phyloP scores from a whole-genome alignment of 2,329 filamentous ascomycete genomes.

The Colletotrichum trifolii region DNA sequence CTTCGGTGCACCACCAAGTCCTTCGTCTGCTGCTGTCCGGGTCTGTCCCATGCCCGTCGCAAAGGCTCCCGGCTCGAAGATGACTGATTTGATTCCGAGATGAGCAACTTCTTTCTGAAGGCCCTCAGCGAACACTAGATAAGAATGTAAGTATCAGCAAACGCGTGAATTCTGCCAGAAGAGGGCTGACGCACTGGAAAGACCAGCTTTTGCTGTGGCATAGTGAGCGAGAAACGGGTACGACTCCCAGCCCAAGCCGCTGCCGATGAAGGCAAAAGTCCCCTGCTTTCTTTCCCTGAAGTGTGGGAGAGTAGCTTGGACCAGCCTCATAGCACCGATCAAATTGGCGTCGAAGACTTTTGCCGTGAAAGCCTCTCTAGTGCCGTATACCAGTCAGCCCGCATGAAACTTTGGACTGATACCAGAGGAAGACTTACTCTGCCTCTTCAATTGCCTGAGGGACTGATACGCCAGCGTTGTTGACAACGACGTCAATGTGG shows the following conservation, averaged over 20 bases:
- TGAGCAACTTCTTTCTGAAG: constrained; percentile 5
- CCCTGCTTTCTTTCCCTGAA: constrained; percentile 42
- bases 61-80: constrained; percentile 30
- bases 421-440: constrained; percentile 39
- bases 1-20: constrained; percentile 20
- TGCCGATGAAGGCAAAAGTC: constrained; percentile 45
- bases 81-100: constrained; percentile 6
- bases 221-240: constrained; percentile 42
- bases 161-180: constrained; percentile 11
- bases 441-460: constrained; percentile 45
- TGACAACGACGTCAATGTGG: constrained; percentile 51
- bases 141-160: background rate
- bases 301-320: constrained; percentile 43
- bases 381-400: background rate
- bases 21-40: constrained; percentile 37
- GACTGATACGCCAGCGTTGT: constrained; percentile 38
- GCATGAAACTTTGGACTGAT: background rate
- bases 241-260: constrained; percentile 30
- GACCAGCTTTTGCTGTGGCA: constrained; percentile 42
- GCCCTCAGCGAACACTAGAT: constrained; percentile 4
- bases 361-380: constrained; percentile 42
- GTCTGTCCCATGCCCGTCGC: constrained; percentile 36
- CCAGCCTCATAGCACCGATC: constrained; percentile 41
- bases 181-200: constrained; percentile 36
- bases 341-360: constrained; percentile 44